Evolutionary conservation across 768 basidiomycete genomes (phyloP).

Genomic region (Rhodotorula graminis): DNA sequence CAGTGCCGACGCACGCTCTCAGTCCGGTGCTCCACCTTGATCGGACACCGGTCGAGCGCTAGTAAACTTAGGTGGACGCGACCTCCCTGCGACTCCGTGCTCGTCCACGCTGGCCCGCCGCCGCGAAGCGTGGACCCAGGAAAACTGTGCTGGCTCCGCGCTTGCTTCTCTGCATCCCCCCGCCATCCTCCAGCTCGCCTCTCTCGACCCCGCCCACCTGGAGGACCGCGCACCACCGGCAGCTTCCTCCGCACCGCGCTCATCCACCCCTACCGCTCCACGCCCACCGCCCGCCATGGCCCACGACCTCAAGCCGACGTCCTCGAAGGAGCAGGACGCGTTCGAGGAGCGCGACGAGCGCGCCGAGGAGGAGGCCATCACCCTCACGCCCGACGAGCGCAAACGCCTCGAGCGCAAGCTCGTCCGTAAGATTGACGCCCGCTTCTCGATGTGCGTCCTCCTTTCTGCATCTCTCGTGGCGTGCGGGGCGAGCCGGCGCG

Average conservation of each 20-base stretch:
- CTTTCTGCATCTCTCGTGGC: too few relatives aligned
- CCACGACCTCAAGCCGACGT: not conserved
- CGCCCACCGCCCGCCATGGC: not conserved
- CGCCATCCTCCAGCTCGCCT: not conserved
- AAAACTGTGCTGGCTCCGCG: not conserved
- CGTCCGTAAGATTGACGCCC: constrained; percentile 45
- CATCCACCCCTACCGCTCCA: not conserved
- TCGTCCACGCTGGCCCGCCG: constrained; percentile 55
- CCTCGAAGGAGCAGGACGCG: constrained; percentile 18
- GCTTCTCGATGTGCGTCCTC: constrained; percentile 43
- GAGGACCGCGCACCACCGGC: not conserved
- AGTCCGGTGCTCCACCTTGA: not conserved
- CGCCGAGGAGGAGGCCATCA: not conserved
- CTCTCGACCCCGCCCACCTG: not conserved
- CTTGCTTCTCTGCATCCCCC: not conserved
- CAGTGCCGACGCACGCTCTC: not conserved
- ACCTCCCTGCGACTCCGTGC: constrained; percentile 66
- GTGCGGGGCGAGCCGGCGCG: too few relatives aligned
- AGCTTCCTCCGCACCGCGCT: not conserved
- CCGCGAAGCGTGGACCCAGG: not conserved
- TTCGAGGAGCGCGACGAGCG: constrained; percentile 19
- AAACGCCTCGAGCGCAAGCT: constrained; percentile 44
- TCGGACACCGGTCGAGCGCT: not conserved
- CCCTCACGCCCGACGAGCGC: constrained; percentile 22
- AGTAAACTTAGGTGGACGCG: too few relatives aligned